Evolutionary conservation across 2,329 filamentous ascomycete genomes (phyloP).

Genomic region (Diaporthe helianthi): DNA sequence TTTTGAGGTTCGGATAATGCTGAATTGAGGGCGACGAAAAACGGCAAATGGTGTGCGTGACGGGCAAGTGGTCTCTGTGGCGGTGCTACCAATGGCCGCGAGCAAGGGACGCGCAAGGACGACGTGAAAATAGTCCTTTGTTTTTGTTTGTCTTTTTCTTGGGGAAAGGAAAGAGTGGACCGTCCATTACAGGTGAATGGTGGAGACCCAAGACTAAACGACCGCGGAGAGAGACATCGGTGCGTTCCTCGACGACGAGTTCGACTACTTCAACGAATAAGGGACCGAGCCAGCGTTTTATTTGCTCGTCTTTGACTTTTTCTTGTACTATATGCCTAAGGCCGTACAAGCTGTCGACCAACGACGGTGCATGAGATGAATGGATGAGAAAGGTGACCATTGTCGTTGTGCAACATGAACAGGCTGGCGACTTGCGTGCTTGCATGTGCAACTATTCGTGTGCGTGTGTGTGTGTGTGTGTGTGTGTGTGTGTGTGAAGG

Average conservation of each 20-base stretch:
- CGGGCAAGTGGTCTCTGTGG: neutral
- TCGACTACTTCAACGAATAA: neutral
- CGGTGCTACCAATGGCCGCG: neutral
- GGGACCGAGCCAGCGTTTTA: conserved; percentile 2
- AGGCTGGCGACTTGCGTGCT: neutral
- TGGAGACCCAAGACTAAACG: neutral
- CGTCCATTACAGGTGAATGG: neutral
- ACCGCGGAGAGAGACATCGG: neutral
- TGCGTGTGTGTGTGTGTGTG: neutral
- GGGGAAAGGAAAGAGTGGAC: neutral
- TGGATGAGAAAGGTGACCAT: neutral
- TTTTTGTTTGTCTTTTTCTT: neutral
- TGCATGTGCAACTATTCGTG: neutral
- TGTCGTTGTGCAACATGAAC: conserved; percentile 2
- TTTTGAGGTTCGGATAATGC: conserved; percentile 13
- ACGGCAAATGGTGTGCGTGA: neutral
- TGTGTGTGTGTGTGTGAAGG: neutral
- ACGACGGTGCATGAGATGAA: neutral
- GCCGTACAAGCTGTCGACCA: conserved; percentile 3
- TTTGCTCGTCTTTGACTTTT: neutral
- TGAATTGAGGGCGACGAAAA: neutral
- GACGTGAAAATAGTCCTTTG: neutral
- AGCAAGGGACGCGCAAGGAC: neutral
- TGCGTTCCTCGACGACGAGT: conserved; percentile 3
- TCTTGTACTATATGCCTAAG: conserved; percentile 15